These are phyloP conservation scores for Moesziomyces sp. DNA, from an alignment of 1,284 basidiomycete genomes.

Conservation along the genomic window DNA sequence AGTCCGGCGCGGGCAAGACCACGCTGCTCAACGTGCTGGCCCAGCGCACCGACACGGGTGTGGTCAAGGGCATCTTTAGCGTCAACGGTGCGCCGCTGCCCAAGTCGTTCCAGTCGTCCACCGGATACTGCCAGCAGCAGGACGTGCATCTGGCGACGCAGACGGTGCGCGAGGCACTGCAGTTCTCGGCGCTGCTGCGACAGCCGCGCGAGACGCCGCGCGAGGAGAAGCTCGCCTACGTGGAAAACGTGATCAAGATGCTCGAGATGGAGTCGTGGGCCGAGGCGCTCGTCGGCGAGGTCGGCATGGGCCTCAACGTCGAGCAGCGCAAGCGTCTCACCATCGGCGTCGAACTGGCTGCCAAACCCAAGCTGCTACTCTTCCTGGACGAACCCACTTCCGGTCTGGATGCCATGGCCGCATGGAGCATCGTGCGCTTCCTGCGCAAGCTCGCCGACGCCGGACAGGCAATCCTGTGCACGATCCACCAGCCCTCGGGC, in stretches of 20 bases:
- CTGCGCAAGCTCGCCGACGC: conserved; percentile 65
- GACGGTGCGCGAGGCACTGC: conserved; percentile 60
- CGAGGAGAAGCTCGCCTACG: conserved; percentile 55
- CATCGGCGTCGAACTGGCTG: conserved; percentile 61
- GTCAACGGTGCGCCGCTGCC: conserved; percentile 48
- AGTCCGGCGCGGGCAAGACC: conserved; percentile 63
- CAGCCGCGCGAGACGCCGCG: conserved; percentile 49
- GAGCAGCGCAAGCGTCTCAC: conserved; percentile 61
- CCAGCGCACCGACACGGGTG: conserved; percentile 50
- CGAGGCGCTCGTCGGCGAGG: conserved; percentile 57
- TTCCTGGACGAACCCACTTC: conserved; percentile 66
- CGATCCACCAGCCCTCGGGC: conserved; percentile 68
- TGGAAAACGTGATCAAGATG: conserved; percentile 54
- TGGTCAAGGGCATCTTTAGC: conserved; percentile 47
- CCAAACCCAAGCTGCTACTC: conserved; percentile 58
- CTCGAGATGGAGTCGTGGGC: conserved; percentile 59
- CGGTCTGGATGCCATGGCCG: conserved; percentile 50
- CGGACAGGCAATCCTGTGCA: conserved; percentile 67
- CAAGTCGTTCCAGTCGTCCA: conserved; percentile 54
- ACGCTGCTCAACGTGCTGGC: conserved; percentile 61
- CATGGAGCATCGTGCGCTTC: conserved; percentile 64
- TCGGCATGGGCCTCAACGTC: conserved; percentile 53
- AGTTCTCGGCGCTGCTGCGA: conserved; percentile 56
- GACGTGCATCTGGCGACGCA: conserved; percentile 52
- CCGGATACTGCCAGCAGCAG: conserved; percentile 60